A percentile compares a stretch with the other conserved stretches of the same genome.
phyloP scores from a whole-genome alignment of 164 flowering plant genomes.

The Umbilicus rupestris region DNA sequence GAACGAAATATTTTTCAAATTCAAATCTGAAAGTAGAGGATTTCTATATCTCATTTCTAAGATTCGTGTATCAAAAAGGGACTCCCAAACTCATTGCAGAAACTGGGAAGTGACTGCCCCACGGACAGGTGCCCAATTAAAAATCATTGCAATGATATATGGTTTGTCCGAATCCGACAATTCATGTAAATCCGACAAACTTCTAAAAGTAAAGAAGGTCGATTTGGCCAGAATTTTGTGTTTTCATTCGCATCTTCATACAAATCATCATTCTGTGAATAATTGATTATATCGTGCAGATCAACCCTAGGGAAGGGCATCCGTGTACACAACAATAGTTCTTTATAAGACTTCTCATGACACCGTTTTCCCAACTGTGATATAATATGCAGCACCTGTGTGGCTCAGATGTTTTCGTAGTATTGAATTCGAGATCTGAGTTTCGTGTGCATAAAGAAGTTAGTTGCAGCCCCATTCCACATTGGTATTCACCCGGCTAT shows the following conservation, averaged over 20 bases:
- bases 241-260: no score
- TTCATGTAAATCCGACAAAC: constrained; percentile 32
- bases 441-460: neutral
- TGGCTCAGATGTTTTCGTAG: neutral
- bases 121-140: constrained; percentile 43
- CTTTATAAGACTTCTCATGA: constrained; percentile 13
- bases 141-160: constrained; percentile 51
- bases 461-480: neutral
- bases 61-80: neutral
- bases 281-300: no score
- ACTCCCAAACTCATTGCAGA: constrained; percentile 20
- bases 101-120: constrained; percentile 59
- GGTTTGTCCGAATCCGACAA: constrained; percentile 56
- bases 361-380: neutral
- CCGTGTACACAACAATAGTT: constrained; percentile 37
- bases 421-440: neutral
- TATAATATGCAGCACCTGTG: neutral
- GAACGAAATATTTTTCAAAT: no score
- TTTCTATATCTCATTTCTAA: no score
- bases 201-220: constrained; percentile 29
- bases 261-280: no score
- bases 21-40: no score
- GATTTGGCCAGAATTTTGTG: no score
- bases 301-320: no score
- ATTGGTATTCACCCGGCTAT: neutral